A percentile compares a stretch with the other conserved stretches of the same genome.
Evolutionary conservation across 257 asterid genomes (phyloP).

Genomic region (Petrea volubilis): DNA sequence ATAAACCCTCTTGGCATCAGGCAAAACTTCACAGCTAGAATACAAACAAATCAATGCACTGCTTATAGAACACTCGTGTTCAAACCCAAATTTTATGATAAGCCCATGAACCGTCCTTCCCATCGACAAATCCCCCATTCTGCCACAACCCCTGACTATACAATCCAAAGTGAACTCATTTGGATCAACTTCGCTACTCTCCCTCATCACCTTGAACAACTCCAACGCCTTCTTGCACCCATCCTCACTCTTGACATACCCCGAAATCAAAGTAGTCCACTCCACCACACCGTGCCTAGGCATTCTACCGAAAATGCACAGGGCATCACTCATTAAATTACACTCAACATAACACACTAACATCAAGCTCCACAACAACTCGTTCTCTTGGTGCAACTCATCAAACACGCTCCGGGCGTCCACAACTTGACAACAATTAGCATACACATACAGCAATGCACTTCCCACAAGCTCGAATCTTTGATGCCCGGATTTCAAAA

Average conservation of each 20-base stretch:
- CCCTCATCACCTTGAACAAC: slow-evolving; percentile 61
- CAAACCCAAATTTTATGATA: slow-evolving; percentile 55
- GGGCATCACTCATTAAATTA: slow-evolving; percentile 54
- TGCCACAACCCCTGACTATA: slow-evolving; percentile 61
- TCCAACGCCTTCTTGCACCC: slow-evolving; percentile 58
- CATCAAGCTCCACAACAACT: slow-evolving; percentile 73
- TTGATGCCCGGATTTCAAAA: slow-evolving; percentile 55
- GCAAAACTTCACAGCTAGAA: slow-evolving; percentile 43
- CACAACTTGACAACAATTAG: slow-evolving; percentile 38
- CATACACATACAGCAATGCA: slow-evolving; percentile 52
- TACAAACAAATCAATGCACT: slow-evolving; percentile 65
- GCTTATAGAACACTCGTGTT: slow-evolving; percentile 42
- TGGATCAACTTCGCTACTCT: slow-evolving; percentile 46
- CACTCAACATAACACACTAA: slow-evolving; percentile 66
- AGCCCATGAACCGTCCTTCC: slow-evolving; percentile 71
- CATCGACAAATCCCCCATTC: slow-evolving; percentile 34
- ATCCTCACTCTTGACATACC: slow-evolving; percentile 58
- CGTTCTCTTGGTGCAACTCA: slow-evolving; percentile 47
- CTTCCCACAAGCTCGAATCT: slow-evolving; percentile 61
- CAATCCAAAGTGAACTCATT: slow-evolving; percentile 85
- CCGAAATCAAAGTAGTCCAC: slow-evolving; percentile 82
- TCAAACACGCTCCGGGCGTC: slow-evolving; percentile 65
- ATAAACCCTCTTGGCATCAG: slow-evolving; percentile 56
- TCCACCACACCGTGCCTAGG: slow-evolving; percentile 67
- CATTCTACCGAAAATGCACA: slow-evolving; percentile 49